Evolutionary conservation across 2,329 filamentous ascomycete genomes (phyloP), one percentile per base, ranked within the genome.

Genomic region (Hymenoscyphus linearis): DNA sequence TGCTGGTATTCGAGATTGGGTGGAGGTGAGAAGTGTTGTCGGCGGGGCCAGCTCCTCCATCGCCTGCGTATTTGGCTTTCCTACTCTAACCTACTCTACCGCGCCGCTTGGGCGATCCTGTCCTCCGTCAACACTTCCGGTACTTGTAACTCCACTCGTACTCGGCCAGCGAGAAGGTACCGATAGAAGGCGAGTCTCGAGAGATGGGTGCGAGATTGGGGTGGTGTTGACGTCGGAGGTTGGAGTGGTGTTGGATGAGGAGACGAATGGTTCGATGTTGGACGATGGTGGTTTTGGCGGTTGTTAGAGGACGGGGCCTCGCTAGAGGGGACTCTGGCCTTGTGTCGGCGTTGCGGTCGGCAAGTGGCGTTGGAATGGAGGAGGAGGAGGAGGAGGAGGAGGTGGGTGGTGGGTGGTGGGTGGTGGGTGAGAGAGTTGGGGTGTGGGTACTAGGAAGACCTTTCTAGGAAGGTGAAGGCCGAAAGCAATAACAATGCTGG

Each of bases 91-190:
- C 10, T 31, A 31, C 2, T 2, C 31, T 31, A 60, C 64, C 62
- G 60, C 60, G 52, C 35, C 52, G 25, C 37, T 40, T 26, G 27
- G 53, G 47, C 44, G 59, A 31, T 57, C 54, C 52, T 31, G 22
- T 31, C 27, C 47, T 31, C 52, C 59, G 12, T 52, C 52, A 27
- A 47, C 53, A 14, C 52, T 37, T 7, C 22, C 16, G 31, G n/a
- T 47, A 50, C 52, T 50, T 50, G 55, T 50, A 55, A 26, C 58
- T 61, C 58, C 60, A 60, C 61, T 56, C 18, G 63, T 61, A 61
- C 66, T 68, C 66, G 65, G 61, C 66, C 65, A 66, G 66, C 66
- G 66, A 67, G 65, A 57, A 58, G 25, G 50, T 52, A 31, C 36
- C 37, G 9, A 9, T 62, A 55, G 55, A 63, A 35, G 60, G 36